Base-by-base conservation (phyloP, 495 filamentous ascomycete species). In the Schizothecium vesticola region DNA sequence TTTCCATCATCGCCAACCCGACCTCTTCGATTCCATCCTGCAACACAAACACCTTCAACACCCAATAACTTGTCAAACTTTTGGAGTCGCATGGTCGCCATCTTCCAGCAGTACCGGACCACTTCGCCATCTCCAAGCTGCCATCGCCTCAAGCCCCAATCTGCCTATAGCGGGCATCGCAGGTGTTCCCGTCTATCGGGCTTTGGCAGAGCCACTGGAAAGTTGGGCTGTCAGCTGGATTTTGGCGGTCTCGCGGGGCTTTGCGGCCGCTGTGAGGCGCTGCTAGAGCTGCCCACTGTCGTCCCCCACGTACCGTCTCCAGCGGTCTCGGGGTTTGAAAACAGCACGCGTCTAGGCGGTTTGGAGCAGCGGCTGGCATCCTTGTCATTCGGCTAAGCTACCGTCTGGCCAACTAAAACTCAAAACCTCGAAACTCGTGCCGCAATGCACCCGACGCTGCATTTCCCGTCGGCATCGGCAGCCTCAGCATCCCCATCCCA, bases 391-490 rank as follows among this genome's bases (percentile, higher is more conserved):
- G 70, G 75, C 72, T 73, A 73, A 71, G 73, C 19, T 66, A 67
- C 75, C 74, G 75, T 74, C 75, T 67, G 70, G 70, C 77, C 77
- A 73, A 71, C 77, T 76, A 76, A 79, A 79, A 76, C 69, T 73
- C 73, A 73, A 71, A 77, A 68, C 67, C 43, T 77, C 74, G 73
- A 79, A 63, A 71, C 71, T 68, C 68, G 72, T 73, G 69, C 71
- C 59, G 69, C 74, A 33, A 76, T 77, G 75, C 74, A 72, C 65
- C 23, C 23, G 25, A 28, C 21, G 23, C 51, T 25, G 63, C 43
- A 51, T 51, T 51, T 51, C 16, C 43, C 43, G 19, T 66, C 68
- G 67, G 70, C 71, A 69, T 69, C 75, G 73, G 67, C 62, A 66
- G 56, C 56, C 63, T 71, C 70, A 70, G 71, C 75, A 73, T 65